A percentile compares a stretch with the other conserved stretches of the same genome.
These are phyloP conservation scores for Colletotrichum orbiculare DNA, from an alignment of 2,329 filamentous ascomycete species.

Conservation along the genomic window DNA sequence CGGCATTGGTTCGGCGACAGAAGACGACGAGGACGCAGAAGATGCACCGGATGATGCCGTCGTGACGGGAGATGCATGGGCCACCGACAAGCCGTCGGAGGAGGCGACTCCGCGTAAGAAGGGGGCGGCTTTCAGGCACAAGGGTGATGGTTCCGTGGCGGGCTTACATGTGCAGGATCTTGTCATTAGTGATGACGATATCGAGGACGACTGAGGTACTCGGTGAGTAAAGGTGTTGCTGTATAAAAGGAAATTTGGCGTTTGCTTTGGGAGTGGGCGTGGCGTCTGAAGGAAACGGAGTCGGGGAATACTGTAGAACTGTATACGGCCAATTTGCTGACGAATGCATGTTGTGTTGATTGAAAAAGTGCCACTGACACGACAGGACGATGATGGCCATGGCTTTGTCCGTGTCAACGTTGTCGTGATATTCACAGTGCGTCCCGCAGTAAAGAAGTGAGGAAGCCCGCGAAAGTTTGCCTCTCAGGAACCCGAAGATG, in stretches of 20 bases:
- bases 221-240: background rate
- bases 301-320: too few relatives aligned
- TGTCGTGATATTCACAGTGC: too few relatives aligned
- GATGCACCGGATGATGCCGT: slow-evolving; percentile 52
- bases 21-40: slow-evolving; percentile 59
- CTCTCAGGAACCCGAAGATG: too few relatives aligned
- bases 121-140: slow-evolving; percentile 50
- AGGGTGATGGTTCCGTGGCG: slow-evolving; percentile 47
- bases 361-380: too few relatives aligned
- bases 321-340: too few relatives aligned
- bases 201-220: slow-evolving; percentile 67
- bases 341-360: too few relatives aligned
- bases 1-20: slow-evolving; percentile 61
- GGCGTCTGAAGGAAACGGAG: too few relatives aligned
- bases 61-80: slow-evolving; percentile 62
- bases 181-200: slow-evolving; percentile 85
- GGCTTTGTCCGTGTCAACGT: too few relatives aligned
- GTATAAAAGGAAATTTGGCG: background rate
- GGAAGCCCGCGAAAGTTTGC: too few relatives aligned
- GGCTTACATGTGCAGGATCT: slow-evolving; percentile 70
- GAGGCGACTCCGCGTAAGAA: slow-evolving; percentile 63
- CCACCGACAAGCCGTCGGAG: slow-evolving; percentile 70
- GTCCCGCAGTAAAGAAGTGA: too few relatives aligned
- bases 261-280: too few relatives aligned
- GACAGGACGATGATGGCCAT: too few relatives aligned